A percentile compares a stretch with the other conserved stretches of the same genome.
phyloP scores from a whole-genome alignment of 179 eudicot genomes.

The Spergularia azorica region DNA sequence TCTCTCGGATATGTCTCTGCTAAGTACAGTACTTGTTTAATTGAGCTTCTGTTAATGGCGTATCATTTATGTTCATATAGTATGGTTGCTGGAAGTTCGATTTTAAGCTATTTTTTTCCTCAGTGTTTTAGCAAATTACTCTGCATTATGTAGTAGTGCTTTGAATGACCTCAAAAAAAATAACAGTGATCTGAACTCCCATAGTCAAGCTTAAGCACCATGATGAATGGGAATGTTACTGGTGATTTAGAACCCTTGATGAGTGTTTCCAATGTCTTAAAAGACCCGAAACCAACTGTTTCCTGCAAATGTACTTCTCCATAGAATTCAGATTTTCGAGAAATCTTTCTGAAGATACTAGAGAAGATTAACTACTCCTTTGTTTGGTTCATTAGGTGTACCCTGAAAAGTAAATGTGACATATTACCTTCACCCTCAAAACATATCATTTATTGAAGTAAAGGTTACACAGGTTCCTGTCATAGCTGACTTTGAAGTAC shows the following conservation, averaged over 20 bases:
- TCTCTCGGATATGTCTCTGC: neutral
- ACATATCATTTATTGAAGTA: constrained; percentile 16
- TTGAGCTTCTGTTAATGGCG: neutral
- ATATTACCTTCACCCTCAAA: neutral
- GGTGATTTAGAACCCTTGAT: neutral
- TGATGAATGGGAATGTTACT: neutral
- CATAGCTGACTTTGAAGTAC: constrained; percentile 9
- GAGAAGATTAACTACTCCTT: constrained; percentile 4
- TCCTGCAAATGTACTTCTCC: neutral
- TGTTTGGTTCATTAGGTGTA: constrained; percentile 10
- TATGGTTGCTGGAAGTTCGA: no score
- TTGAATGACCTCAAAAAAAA: no score
- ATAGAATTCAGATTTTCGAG: neutral
- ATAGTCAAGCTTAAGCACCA: neutral
- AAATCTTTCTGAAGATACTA: neutral
- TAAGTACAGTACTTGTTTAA: neutral
- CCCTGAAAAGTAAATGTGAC: neutral
- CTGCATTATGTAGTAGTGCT: neutral
- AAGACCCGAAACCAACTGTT: neutral
- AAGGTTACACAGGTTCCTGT: constrained; percentile 14
- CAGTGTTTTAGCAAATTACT: neutral
- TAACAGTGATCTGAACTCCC: no score
- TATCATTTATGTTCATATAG: neutral
- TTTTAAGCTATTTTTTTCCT: neutral
- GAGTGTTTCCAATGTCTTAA: no score